These are phyloP conservation scores for Orbilia oligospora DNA, from an alignment of 2,329 filamentous ascomycete species.

Conservation along the genomic window DNA sequence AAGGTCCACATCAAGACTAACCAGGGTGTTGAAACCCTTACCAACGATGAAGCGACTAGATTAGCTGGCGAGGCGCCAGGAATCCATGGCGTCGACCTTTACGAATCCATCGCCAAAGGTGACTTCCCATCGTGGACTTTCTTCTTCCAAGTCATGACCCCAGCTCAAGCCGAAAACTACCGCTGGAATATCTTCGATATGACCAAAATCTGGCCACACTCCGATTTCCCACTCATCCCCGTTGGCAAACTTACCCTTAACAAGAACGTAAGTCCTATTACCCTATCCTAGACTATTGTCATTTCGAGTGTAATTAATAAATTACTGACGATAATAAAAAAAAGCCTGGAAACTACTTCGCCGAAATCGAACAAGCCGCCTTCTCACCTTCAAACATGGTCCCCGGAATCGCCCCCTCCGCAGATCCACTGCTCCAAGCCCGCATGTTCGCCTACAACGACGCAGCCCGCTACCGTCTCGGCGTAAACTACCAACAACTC, in stretches of 20 bases:
- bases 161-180: constrained; percentile 75
- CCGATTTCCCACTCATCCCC: constrained; percentile 74
- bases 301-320: no score
- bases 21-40: constrained; percentile 75
- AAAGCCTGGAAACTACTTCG: constrained; percentile 70
- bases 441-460: constrained; percentile 76
- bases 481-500: constrained; percentile 76
- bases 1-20: constrained; percentile 77
- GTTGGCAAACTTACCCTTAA: constrained; percentile 77
- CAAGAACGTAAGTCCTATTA: constrained; percentile 72
- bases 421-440: constrained; percentile 76
- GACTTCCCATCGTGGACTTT: constrained; percentile 76
- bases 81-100: constrained; percentile 76
- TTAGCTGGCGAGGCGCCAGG: constrained; percentile 73
- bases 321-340: neutral
- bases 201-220: constrained; percentile 79
- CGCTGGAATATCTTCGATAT: constrained; percentile 78
- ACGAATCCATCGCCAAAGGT: constrained; percentile 74
- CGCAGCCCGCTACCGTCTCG: constrained; percentile 75
- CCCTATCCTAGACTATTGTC: no score
- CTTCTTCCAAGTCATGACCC: constrained; percentile 76
- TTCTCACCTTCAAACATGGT: constrained; percentile 77
- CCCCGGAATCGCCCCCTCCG: constrained; percentile 75
- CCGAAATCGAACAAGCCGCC: constrained; percentile 78
- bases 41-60: constrained; percentile 69